A percentile compares a stretch with the other conserved stretches of the same genome.
Conservation (phyloP, 1,284 basidiomycete genomes). For the Cryptococcus amylolentus region DNA sequence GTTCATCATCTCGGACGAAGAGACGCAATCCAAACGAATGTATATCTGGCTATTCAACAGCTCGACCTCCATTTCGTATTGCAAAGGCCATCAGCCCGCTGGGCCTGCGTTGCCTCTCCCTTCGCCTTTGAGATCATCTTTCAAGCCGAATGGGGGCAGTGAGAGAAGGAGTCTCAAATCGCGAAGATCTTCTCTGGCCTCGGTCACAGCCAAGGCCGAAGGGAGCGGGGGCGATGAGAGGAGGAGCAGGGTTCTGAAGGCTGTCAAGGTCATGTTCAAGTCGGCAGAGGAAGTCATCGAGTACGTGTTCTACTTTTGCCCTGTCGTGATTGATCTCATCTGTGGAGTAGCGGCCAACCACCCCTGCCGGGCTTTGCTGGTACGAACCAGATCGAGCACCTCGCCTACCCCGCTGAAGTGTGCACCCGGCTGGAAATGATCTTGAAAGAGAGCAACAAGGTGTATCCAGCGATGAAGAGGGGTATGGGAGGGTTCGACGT, state of each 20-base stretch:
- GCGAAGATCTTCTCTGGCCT: slow-evolving; percentile 4
- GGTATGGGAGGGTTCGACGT: slow-evolving; percentile 36
- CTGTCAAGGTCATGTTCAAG: slow-evolving; percentile 40
- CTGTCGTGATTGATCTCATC: background rate
- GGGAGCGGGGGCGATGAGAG: slow-evolving; percentile 3
- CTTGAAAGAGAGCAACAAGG: slow-evolving; percentile 27
- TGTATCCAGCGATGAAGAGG: slow-evolving; percentile 29
- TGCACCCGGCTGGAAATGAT: slow-evolving; percentile 25
- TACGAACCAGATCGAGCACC: slow-evolving; percentile 30
- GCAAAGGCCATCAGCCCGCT: slow-evolving; percentile 4
- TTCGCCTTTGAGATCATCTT: slow-evolving; percentile 3
- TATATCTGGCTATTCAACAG: slow-evolving; percentile 88
- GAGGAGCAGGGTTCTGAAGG: slow-evolving; percentile 18
- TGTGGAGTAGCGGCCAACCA: background rate
- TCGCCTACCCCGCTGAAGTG: slow-evolving; percentile 33
- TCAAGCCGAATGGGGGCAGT: background rate
- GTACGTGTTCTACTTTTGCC: slow-evolving; percentile 2
- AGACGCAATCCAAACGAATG: slow-evolving; percentile 57
- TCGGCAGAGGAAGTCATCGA: slow-evolving; percentile 14
- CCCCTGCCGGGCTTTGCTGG: slow-evolving; percentile 24
- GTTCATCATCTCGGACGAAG: slow-evolving; percentile 77
- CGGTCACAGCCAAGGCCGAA: slow-evolving; percentile 5
- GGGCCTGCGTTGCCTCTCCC: slow-evolving; percentile 7
- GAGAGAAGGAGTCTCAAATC: slow-evolving; percentile 1
- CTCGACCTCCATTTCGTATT: slow-evolving; percentile 68